Base-by-base conservation (phyloP, 345 rosid species). In the Salix caprea region DNA sequence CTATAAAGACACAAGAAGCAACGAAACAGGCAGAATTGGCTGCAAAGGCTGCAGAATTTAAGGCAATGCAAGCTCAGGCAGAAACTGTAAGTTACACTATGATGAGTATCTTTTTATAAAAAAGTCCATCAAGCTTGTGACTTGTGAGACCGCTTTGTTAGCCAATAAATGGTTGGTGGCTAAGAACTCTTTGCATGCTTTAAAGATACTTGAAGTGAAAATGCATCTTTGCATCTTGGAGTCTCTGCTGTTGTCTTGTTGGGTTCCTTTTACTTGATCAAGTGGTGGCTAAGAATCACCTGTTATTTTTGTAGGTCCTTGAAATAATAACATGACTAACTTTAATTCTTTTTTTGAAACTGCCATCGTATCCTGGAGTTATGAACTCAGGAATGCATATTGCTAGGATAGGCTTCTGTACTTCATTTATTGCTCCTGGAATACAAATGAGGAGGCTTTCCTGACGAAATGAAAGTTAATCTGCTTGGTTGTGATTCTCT, bases 51-150 rank as follows among this genome's bases (percentile, higher is more conserved):
- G 91, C 92, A 13, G 97, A 92, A 83, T 96, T 83, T 75, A 96
- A 93, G 86, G 94, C 97, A 71, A 60, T 86, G 80, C 97, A 91
- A 88, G 89, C 98, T 40, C 95, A 92, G 82, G 94, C 98, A 48
- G 97, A 93, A 88, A 85, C 88, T 84, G 99, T 96, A 83, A 88
- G 90, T 67, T 80, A 56, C 54, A 16, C 58, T 42, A 65, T 18
- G 66, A 44, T 50, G 8, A 18, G 58, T 19, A 34, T 34, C 6
- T 34, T 5, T 34, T 34, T 34, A 4, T 34, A 34, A 4, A 34
- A 34, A 34, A 34, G 5, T 0, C 0, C 16, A 39, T 37, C 52
- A n/a, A 74, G 46, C 15, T 40, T 44, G 12, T 60, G 66, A 66
- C 11, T 12, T 54, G 40, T 21, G 14, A 32, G n/a, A 8, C 23